phyloP scores from a whole-genome alignment of 768 basidiomycete species.

The Mycena venus region DNA sequence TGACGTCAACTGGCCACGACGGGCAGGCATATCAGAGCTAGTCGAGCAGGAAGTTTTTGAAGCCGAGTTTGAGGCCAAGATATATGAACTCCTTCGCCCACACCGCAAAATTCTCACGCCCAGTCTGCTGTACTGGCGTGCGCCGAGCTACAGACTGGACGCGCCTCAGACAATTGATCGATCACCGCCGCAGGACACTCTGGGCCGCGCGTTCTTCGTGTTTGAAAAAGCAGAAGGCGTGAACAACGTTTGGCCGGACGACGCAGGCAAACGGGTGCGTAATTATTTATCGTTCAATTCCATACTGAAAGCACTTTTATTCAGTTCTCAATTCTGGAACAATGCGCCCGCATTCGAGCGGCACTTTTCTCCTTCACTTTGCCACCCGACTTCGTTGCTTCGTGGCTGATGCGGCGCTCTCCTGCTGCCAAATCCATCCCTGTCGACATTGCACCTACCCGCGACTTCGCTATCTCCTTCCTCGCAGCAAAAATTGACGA shows the following conservation, averaged over 20 bases:
- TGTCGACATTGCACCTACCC: slow-evolving; percentile 12
- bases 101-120: slow-evolving; percentile 1
- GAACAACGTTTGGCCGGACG: slow-evolving; percentile 25
- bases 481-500: slow-evolving; percentile 19
- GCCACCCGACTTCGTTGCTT: slow-evolving; percentile 3
- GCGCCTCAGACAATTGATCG: background rate
- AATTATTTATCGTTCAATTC: background rate
- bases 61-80: slow-evolving; percentile 18
- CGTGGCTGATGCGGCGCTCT: slow-evolving; percentile 10
- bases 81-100: slow-evolving; percentile 9
- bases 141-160: background rate
- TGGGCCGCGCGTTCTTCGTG: slow-evolving; percentile 22
- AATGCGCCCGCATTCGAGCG: slow-evolving; percentile 19
- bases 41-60: slow-evolving; percentile 10
- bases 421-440: slow-evolving; percentile 6
- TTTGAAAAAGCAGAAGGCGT: slow-evolving; percentile 19
- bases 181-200: background rate
- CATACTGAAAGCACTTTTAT: background rate
- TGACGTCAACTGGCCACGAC: slow-evolving; percentile 21
- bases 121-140: slow-evolving; percentile 10
- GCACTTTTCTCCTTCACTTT: slow-evolving; percentile 17
- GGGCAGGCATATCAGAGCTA: background rate
- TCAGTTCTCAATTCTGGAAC: slow-evolving; percentile 11
- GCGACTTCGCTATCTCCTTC: slow-evolving; percentile 15
- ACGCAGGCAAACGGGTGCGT: background rate